A percentile compares a stretch with the other conserved stretches of the same genome.
These are phyloP conservation scores for Sphaerulina musiva DNA, from an alignment of 2,329 filamentous ascomycete species.

Conservation along the genomic window DNA sequence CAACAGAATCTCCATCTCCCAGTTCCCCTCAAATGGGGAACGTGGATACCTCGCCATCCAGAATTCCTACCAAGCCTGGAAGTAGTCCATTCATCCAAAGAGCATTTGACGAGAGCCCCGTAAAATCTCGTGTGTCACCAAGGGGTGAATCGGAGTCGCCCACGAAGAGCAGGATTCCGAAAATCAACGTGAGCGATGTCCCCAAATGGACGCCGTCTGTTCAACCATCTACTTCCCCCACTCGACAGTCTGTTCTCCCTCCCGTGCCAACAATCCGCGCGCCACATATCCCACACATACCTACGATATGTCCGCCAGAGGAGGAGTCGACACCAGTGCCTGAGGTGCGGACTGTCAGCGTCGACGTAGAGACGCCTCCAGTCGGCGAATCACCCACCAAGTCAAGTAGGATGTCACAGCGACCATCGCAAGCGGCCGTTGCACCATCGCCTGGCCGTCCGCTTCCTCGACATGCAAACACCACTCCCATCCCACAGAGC, in stretches of 20 bases:
- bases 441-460: constrained; percentile 31
- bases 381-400: constrained; percentile 1
- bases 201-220: constrained; percentile 13
- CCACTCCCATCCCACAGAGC: constrained; percentile 27
- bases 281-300: constrained; percentile 36
- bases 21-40: constrained; percentile 5
- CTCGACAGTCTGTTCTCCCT: constrained; percentile 9
- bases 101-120: background rate
- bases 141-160: constrained; percentile 8
- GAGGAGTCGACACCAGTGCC: constrained; percentile 24
- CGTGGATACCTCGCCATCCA: background rate
- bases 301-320: constrained; percentile 31
- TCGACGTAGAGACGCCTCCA: constrained; percentile 3
- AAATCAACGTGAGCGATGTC: constrained; percentile 15
- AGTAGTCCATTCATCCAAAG: constrained; percentile 1
- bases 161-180: constrained; percentile 9
- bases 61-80: constrained; percentile 2
- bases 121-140: background rate
- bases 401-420: constrained; percentile 5
- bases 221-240: constrained; percentile 5
- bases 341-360: constrained; percentile 22
- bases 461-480: constrained; percentile 30
- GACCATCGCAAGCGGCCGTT: constrained; percentile 38
- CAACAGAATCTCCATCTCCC: background rate
- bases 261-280: constrained; percentile 48